These are phyloP conservation scores for Bryoerythrophyllum caledonicum DNA, from an alignment of 225 moss, liverwort and hornwort species.

Conservation along the genomic window DNA sequence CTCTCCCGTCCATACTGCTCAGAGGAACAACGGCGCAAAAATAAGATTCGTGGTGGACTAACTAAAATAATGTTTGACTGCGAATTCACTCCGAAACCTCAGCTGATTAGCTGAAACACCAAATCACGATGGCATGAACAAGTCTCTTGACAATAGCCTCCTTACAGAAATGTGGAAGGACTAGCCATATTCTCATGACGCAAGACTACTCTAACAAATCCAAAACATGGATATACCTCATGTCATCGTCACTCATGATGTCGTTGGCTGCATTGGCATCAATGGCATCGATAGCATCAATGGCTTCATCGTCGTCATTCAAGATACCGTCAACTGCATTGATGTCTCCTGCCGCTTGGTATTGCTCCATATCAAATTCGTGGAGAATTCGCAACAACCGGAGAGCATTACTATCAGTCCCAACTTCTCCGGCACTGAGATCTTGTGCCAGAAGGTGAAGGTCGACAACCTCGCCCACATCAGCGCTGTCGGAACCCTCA, in stretches of 20 bases:
- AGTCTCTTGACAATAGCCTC: not conserved
- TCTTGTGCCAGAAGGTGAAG: slow-evolving; percentile 36
- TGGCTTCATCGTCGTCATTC: slow-evolving; percentile 51
- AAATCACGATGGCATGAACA: not conserved
- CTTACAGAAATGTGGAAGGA: not conserved
- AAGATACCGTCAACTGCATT: slow-evolving; percentile 60
- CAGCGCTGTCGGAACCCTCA: slow-evolving; percentile 26
- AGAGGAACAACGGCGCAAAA: not conserved
- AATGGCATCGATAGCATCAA: slow-evolving; percentile 52
- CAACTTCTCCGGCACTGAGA: slow-evolving; percentile 19
- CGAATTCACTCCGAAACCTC: too few relatives aligned
- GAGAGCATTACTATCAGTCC: slow-evolving; percentile 22
- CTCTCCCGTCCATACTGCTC: slow-evolving; percentile 47
- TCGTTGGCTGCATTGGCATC: slow-evolving; percentile 54
- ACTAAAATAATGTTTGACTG: not conserved
- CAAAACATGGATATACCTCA: slow-evolving; percentile 45
- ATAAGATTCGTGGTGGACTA: not conserved
- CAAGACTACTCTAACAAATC: not conserved
- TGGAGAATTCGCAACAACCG: slow-evolving; percentile 40
- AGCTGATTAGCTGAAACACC: not conserved
- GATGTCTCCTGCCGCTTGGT: slow-evolving; percentile 68
- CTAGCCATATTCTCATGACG: not conserved
- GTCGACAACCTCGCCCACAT: slow-evolving; percentile 29
- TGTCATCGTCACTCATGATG: slow-evolving; percentile 61
- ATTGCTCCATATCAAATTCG: slow-evolving; percentile 56